Evolutionary conservation across 2,329 filamentous ascomycete genomes (phyloP).

Genomic region (Cordyceps tenuipes): DNA sequence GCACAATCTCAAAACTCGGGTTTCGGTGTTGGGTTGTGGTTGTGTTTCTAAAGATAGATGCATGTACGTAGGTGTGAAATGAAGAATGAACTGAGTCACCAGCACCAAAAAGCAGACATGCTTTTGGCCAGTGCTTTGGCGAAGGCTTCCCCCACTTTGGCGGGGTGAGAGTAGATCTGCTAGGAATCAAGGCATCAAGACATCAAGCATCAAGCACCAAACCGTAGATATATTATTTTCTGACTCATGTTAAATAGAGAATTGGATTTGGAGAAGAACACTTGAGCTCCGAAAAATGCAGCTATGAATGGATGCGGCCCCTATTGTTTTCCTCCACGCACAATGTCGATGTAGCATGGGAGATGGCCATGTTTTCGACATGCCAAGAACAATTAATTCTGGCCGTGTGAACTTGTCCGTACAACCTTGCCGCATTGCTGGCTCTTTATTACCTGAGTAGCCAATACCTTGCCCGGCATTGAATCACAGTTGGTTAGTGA

Average conservation of each 20-base stretch:
- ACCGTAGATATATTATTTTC: too few relatives aligned
- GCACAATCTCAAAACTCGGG: background rate
- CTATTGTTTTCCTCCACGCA: too few relatives aligned
- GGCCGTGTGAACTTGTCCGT: too few relatives aligned
- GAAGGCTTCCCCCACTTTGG: conserved; percentile 8
- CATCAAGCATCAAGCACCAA: background rate
- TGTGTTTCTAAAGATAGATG: background rate
- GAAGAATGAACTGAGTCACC: conserved; percentile 1
- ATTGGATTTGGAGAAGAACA: background rate
- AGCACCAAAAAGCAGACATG: background rate
- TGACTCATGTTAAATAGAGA: too few relatives aligned
- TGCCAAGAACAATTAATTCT: too few relatives aligned
- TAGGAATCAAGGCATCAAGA: background rate
- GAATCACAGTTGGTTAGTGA: too few relatives aligned
- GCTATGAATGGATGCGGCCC: too few relatives aligned
- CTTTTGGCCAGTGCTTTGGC: background rate
- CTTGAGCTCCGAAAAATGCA: background rate
- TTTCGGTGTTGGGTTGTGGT: background rate
- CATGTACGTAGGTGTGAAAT: background rate
- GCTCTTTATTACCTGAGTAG: too few relatives aligned
- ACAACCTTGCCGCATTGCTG: too few relatives aligned
- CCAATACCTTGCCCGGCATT: too few relatives aligned
- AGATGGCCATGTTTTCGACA: too few relatives aligned
- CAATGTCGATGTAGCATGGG: too few relatives aligned
- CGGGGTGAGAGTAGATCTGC: background rate